Base-by-base conservation (phyloP, 306 rosid species). In the Citrullus amarus region DNA sequence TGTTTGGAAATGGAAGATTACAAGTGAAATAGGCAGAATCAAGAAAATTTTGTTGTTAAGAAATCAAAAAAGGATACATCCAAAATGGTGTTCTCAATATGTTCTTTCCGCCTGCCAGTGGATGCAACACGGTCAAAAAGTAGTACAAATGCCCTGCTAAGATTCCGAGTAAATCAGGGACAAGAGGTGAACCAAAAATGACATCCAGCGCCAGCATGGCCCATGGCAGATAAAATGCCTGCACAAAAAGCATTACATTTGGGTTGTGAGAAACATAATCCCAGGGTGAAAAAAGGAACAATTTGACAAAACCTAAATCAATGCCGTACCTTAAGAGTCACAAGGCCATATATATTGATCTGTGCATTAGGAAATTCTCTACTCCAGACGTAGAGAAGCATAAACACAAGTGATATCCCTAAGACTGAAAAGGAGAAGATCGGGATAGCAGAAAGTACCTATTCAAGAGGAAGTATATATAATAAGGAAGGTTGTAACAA, bases 181-280 rank as follows among this genome's bases (percentile, higher is more conserved):
- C 57, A 57, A 90, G 78, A 44, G 82, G 48, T 60, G 99, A 91
- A 63, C 99, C 99, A 65, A 91, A 95, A 39, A 92, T 86, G 79
- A 92, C 97, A 79, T 95, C 99, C 89, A 95, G 85, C 66, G 87
- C 99, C 78, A 95, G 93, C 97, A 91, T 95, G 43, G 87, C 89
- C 99, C 99, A 95, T 32, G 99, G 99, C 53, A 95, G 92, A 86
- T 95, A 95, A 89, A 95, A 95, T 54, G 99, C 97, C 99, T 95
- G 88, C 82, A 86, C 15, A 80, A 75, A 51, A 75, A 69, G 17
- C 77, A 76, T 56, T 50, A 60, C 12, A 73, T 43, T 4, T 58
- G 30, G 32, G 55, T 63, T 36, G 76, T 36, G 76, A 81, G 68
- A 62, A 25, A 53, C 57, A 67, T 65, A 17, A 16, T 57, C 55